Evolutionary conservation across 177 flowering plant genomes (phyloP), one percentile per base, ranked within the genome.

Genomic region (Telopea speciosissima): DNA sequence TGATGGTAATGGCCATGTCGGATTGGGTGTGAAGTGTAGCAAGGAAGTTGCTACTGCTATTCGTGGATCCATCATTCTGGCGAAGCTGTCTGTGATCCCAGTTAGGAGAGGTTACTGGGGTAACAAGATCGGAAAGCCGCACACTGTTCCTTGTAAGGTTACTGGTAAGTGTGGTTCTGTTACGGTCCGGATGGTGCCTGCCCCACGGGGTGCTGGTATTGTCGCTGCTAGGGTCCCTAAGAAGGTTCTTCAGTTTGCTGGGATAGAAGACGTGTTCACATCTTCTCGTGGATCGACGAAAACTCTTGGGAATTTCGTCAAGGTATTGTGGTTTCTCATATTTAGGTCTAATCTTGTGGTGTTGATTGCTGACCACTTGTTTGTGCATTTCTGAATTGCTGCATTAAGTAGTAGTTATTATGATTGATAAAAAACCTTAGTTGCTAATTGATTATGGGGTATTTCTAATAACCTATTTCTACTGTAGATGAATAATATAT

Each of bases 61-160:
- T 24, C 77, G 86, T 0, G 83, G 86, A 0, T 66, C 79, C 1
- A 81, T 81, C 14, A 79, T 81, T 22, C 65, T 81, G 17, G 82
- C 86, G 0, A 83, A 83, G 79, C 75, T 83, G 22, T 81, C 82
- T 1, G 79, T 83, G 42, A 77, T 83, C 17, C 84, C 86, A 0
- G 82, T 83, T n/a, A 69, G 86, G 72, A 77, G 86, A 40, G 84
- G 84, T 0, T 83, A 83, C 36, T 83, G 84, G 86, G 86, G 86
- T 24, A 83, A 81, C 65, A 83, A 81, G 81, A 83, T 83, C 23
- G 86, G 86, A 22, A 80, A 79, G 73, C 86, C 86, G 0, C 86
- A 83, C 63, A 83, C 86, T 0, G 86, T 83, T 36, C 86, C 86
- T 13, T 81, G 84, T 49, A 81, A 83, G 80, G 84, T 83, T 63